Evolutionary conservation across 1,139 yeast species (phyloP).

Genomic region (Hansenula lynferdii): DNA sequence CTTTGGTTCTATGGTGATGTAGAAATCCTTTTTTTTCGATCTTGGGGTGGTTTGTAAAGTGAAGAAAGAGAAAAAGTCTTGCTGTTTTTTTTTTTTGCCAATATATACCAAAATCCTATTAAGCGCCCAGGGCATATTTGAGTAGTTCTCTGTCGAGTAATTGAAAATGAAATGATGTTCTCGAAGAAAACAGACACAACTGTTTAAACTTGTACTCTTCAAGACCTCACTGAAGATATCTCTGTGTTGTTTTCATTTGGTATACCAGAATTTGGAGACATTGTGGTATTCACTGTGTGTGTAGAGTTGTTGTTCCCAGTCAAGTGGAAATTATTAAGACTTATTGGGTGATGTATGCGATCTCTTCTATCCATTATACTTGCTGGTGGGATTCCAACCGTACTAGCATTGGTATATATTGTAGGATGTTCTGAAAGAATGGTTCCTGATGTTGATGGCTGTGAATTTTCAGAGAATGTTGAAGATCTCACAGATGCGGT

Average conservation of each 20-base stretch:
- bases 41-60: too few species aligned
- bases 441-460: conserved; percentile 35
- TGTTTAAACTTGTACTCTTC: too few species aligned
- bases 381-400: conserved; percentile 62
- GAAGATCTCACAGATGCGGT: conserved; percentile 38
- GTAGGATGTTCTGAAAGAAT: conserved; percentile 39
- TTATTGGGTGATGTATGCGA: conserved; percentile 7
- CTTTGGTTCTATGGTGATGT: background rate
- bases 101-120: too few species aligned
- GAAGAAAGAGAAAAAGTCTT: too few species aligned
- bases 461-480: conserved; percentile 30
- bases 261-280: conserved; percentile 11
- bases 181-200: too few species aligned
- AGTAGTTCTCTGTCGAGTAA: too few species aligned
- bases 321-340: conserved; percentile 1
- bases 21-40: too few species aligned
- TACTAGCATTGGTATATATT: conserved; percentile 53
- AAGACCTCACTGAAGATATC: conserved; percentile 4
- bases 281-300: conserved; percentile 8
- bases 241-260: conserved; percentile 9
- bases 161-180: too few species aligned
- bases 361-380: conserved; percentile 48
- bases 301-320: conserved; percentile 3
- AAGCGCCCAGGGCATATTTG: too few species aligned
- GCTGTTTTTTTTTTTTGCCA: too few species aligned